Percentiles rank a stretch among this genome's conserved stretches.
Evolutionary conservation across 306 rosid species (phyloP).

Genomic region (Luffa aegyptiaca): DNA sequence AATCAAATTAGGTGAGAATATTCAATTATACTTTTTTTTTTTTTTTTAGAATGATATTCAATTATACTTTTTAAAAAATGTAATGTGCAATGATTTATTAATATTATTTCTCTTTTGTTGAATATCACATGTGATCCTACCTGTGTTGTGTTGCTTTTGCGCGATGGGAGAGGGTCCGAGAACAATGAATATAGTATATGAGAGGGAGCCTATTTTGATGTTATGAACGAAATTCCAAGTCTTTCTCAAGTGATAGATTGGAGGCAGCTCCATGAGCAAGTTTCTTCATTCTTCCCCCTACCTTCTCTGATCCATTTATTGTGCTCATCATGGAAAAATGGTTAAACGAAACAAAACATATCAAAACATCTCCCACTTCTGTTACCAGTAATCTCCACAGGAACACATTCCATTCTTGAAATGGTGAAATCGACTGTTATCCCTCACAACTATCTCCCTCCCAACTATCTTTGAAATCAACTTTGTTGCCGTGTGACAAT

Average conservation of each 20-base stretch:
- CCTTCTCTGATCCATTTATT: not conserved
- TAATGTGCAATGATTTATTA: too few relatives aligned
- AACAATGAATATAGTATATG: not conserved
- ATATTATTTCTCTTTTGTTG: too few relatives aligned
- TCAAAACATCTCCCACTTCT: not conserved
- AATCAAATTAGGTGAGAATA: too few relatives aligned
- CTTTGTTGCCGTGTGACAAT: conserved; percentile 71
- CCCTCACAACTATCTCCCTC: conserved; percentile 78
- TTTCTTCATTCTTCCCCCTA: not conserved
- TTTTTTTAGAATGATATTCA: too few relatives aligned
- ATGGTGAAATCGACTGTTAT: conserved; percentile 85
- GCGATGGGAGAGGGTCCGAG: not conserved
- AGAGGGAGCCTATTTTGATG: not conserved
- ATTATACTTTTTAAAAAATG: too few relatives aligned
- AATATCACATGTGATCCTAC: not conserved
- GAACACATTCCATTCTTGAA: conserved; percentile 55
- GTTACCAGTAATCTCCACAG: conserved; percentile 57
- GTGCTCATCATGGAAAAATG: not conserved
- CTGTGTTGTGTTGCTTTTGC: not conserved
- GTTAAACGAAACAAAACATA: too few relatives aligned
- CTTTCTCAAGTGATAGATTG: not conserved
- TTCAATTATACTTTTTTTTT: too few relatives aligned
- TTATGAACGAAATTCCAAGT: not conserved
- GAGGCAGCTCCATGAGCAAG: not conserved
- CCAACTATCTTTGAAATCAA: conserved; percentile 61